Evolutionary conservation across 2,329 filamentous ascomycete species (phyloP), one percentile per base, ranked within the genome.

Genomic region (Tympanopsis confertula): DNA sequence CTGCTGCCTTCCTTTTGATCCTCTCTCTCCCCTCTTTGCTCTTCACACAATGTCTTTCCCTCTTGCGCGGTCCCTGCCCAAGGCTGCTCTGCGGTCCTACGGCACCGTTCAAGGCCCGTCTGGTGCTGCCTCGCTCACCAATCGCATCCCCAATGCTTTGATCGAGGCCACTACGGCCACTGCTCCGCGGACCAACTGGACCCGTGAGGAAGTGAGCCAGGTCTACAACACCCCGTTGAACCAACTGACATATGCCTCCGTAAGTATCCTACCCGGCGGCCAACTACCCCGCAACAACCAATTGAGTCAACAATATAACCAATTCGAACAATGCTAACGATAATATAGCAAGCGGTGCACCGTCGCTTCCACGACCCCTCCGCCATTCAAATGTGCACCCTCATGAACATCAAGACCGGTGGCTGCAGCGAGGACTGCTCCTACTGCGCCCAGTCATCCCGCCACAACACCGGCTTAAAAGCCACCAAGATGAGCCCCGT

Each of bases 381-480:
- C 35, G 79, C 85, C 19, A 85, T 94, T 44, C 87, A 94, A 60
- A 82, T 94, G 61, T 94, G 87, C 65, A 94, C 87, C 0, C 69
- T 94, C 41, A 93, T 94, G 84, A 94, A 93, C 68, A 94, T 94
- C 67, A 94, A 94, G 57, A 93, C 86, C 5, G 87, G 87, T 39
- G 87, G 87, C 35, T 94, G 87, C 62, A 86, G 77, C 48, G 87
- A 94, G 58, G 87, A 94, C 60, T 94, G 87, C 63, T 86, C 82
- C 18, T 94, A 94, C 73, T 94, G 86, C 58, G 84, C 86, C 2
- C 86, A 94, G 59, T 88, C 86, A 4, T 86, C 84, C 4, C 80
- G 84, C 19, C 82, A 94, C 69, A 61, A 71, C 41, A 67, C 87
- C 3, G 85, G 86, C 5, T 70, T 94, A 20, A 74, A 85, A 53